Conservation (phyloP, 1,139 yeast genomes). For the Sugiyamaella castrensis region DNA sequence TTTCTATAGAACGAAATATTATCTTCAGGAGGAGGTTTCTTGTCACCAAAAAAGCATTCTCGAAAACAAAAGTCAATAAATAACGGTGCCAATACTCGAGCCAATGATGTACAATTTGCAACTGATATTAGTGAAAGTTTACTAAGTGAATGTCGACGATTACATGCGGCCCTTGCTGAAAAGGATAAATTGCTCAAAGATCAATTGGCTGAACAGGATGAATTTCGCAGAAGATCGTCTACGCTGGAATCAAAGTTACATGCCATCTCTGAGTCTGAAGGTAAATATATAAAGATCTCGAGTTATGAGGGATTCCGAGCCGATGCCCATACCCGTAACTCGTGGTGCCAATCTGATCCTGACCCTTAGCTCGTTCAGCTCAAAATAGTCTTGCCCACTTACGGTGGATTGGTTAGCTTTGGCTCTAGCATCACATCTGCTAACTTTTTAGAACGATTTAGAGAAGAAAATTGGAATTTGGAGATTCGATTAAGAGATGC, state of each 20-base stretch:
- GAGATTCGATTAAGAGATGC: conserved; percentile 56
- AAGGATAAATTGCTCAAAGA: conserved; percentile 49
- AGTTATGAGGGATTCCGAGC: too few relatives aligned
- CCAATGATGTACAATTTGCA: conserved; percentile 71
- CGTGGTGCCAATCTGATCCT: too few relatives aligned
- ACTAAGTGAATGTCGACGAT: conserved; percentile 71
- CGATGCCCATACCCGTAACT: too few relatives aligned
- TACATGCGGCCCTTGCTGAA: conserved; percentile 55
- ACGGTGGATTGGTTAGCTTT: too few relatives aligned
- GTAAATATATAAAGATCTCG: conserved; percentile 20
- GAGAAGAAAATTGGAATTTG: conserved; percentile 78
- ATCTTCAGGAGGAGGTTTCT: conserved; percentile 7
- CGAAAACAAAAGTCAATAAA: conserved; percentile 10
- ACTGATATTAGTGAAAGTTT: conserved; percentile 80
- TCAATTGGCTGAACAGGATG: conserved; percentile 45
- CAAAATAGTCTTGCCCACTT: too few relatives aligned
- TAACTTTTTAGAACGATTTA: conserved; percentile 42
- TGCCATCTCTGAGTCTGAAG: conserved; percentile 40
- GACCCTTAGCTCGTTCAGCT: too few relatives aligned
- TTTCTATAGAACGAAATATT: neutral
- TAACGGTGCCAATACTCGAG: conserved; percentile 12
- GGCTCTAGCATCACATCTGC: neutral
- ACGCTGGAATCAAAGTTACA: conserved; percentile 37
- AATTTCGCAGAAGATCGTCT: conserved; percentile 40
- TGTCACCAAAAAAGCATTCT: conserved; percentile 10